Evolutionary conservation across 345 rosid species (phyloP).

Genomic region (Linum tenue): DNA sequence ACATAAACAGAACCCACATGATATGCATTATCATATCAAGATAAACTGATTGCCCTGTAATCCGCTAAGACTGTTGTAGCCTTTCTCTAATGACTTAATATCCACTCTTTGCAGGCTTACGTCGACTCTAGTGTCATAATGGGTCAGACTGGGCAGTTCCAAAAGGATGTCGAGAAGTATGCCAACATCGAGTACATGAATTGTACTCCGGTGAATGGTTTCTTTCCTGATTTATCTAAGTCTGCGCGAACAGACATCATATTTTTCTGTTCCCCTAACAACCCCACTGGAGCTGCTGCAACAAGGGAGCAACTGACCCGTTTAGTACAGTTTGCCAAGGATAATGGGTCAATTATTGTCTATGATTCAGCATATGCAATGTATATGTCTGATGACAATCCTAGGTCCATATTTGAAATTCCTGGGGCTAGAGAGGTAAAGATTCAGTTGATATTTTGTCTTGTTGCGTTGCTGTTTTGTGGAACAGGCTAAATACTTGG

Average conservation of each 20-base stretch:
- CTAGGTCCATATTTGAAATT: slow-evolving; percentile 83
- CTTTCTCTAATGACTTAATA: neutral
- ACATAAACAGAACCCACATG: neutral
- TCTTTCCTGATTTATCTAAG: slow-evolving; percentile 80
- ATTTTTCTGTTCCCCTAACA: slow-evolving; percentile 93
- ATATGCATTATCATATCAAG: neutral
- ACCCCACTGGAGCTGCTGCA: slow-evolving; percentile 93
- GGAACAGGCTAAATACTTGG: neutral
- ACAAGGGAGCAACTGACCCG: slow-evolving; percentile 69
- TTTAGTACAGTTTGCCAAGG: slow-evolving; percentile 76
- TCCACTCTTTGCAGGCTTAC: slow-evolving; percentile 56
- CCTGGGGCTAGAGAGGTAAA: slow-evolving; percentile 95
- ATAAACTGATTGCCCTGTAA: neutral
- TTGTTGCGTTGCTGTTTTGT: neutral
- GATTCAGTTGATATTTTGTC: neutral
- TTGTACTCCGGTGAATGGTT: slow-evolving; percentile 88
- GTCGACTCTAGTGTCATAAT: slow-evolving; percentile 93
- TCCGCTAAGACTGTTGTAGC: neutral
- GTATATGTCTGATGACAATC: slow-evolving; percentile 81
- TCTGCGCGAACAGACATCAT: slow-evolving; percentile 71
- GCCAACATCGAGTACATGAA: slow-evolving; percentile 86
- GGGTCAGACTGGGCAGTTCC: slow-evolving; percentile 82
- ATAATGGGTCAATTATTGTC: slow-evolving; percentile 83
- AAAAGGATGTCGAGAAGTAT: slow-evolving; percentile 52
- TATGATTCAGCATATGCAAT: slow-evolving; percentile 92